Evolutionary conservation across 352 stramenopile species (phyloP).

Genomic region (Pythium coloratum): DNA sequence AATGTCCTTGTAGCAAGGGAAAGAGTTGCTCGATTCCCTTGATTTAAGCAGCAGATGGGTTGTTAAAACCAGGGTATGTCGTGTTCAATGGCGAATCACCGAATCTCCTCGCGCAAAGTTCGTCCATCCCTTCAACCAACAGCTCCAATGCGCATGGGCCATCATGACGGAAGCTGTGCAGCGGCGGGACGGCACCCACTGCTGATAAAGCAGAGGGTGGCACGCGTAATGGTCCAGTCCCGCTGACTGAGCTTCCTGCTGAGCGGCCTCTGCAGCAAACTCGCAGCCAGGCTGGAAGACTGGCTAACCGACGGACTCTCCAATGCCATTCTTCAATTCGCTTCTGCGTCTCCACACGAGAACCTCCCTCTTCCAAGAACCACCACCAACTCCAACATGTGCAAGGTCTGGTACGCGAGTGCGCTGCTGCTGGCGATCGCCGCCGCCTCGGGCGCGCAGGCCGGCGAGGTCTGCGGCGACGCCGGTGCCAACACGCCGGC

Average conservation of each 20-base stretch:
- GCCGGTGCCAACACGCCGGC: not conserved
- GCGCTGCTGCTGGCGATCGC: conserved; percentile 17
- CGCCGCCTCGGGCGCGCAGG: conserved; percentile 5
- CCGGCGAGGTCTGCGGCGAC: conserved; percentile 6
- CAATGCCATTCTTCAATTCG: conserved; percentile 7
- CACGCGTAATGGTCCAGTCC: not conserved
- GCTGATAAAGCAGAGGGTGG: not conserved
- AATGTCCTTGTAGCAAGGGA: not conserved
- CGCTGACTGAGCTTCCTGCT: too few relatives aligned
- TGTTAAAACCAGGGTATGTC: not conserved
- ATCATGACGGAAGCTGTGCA: not conserved
- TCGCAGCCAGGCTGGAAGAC: not conserved
- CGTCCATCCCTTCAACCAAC: not conserved
- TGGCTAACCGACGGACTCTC: not conserved
- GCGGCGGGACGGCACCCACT: not conserved
- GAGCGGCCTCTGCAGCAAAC: too few relatives aligned
- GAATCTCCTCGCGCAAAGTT: conserved; percentile 3
- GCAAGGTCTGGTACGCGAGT: conserved; percentile 22
- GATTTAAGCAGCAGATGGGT: not conserved
- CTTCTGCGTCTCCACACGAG: not conserved
- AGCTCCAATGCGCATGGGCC: not conserved
- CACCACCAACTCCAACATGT: conserved; percentile 5
- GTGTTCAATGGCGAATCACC: not conserved
- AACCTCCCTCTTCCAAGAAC: not conserved
- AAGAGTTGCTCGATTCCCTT: not conserved